Evolutionary conservation across 306 rosid genomes (phyloP), one percentile per base, ranked within the genome.

Genomic region (Chamaecrista fasciculata): DNA sequence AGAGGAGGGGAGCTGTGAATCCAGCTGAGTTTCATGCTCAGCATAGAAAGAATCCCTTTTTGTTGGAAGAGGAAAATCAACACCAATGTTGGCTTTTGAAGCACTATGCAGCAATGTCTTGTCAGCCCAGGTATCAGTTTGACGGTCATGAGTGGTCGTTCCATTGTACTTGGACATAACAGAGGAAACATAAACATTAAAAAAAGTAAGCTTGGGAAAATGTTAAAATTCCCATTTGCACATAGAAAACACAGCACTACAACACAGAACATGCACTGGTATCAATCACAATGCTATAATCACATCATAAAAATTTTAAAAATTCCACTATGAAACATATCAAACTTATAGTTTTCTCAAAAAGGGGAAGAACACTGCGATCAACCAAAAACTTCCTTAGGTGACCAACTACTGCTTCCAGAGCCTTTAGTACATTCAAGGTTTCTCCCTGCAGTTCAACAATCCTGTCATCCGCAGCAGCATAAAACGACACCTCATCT

Each of bases 361-460:
- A 92, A 19, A 87, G 82, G 57, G 96, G 96, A 84, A 92, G 85
- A 81, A 92, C 89, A 39, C 89, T 86, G 52, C 75, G 98, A 76
- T 92, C 98, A 58, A 92, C 98, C 80, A 92, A 78, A 82, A 92
- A 92, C 83, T 87, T 92, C 84, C 98, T 84, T 64, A 92, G 80
- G 77, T 87, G 98, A 48, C 86, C 82, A 53, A 87, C 81, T 29
- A 89, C 96, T 44, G 87, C 86, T 87, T 92, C 98, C n/a, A 92
- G 77, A 64, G 89, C 98, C 76, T 79, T 87, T 57, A 89, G 92
- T 71, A 87, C 98, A 70, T 87, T 92, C 14, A 81, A 74, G 73
- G 91, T 77, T 76, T 89, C 98, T 74, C 98, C 98, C 75, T 92
- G 98, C 82, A 89, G 52, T n/a, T n/a, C n/a, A n/a, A n/a, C n/a